These are phyloP conservation scores for Gynostemma pentaphyllum DNA, from an alignment of 306 rosid genomes.

Conservation along the genomic window DNA sequence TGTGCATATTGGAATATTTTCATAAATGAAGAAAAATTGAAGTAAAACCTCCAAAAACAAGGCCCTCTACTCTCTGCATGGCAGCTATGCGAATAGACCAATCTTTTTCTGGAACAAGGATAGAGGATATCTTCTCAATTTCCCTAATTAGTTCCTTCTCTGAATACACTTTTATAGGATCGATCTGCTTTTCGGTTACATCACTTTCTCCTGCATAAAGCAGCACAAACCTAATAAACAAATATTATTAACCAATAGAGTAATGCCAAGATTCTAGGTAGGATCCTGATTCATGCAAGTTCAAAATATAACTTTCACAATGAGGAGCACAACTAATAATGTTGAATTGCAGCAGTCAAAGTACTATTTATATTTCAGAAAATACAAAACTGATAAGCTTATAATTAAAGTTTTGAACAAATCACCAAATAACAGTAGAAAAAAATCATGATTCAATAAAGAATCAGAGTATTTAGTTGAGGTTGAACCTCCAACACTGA, in stretches of 20 bases:
- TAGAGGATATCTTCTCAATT: conserved; percentile 78
- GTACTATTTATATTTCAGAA: no score
- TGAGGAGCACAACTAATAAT: not conserved
- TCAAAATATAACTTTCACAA: not conserved
- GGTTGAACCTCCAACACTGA: no score
- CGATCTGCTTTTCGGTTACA: conserved; percentile 45
- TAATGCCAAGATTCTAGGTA: not conserved
- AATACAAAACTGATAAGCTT: no score
- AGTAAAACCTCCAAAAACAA: conserved; percentile 80
- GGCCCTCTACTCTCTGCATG: conserved; percentile 90
- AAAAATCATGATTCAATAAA: no score
- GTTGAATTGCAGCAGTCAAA: not conserved
- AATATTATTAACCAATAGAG: conserved; percentile 11
- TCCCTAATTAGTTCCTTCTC: conserved; percentile 93
- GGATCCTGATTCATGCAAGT: not conserved
- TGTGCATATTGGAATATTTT: not conserved
- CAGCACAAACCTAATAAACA: conserved; percentile 16
- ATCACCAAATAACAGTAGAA: no score
- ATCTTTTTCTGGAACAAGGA: conserved; percentile 95
- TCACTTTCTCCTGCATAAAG: conserved; percentile 60
- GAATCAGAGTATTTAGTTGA: no score
- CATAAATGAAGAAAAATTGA: not conserved
- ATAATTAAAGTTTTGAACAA: no score
- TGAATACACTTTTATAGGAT: conserved; percentile 80
- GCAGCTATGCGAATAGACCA: conserved; percentile 94